Base-by-base conservation (phyloP, 1,284 basidiomycete genomes). In the Porogramme epimiltina region DNA sequence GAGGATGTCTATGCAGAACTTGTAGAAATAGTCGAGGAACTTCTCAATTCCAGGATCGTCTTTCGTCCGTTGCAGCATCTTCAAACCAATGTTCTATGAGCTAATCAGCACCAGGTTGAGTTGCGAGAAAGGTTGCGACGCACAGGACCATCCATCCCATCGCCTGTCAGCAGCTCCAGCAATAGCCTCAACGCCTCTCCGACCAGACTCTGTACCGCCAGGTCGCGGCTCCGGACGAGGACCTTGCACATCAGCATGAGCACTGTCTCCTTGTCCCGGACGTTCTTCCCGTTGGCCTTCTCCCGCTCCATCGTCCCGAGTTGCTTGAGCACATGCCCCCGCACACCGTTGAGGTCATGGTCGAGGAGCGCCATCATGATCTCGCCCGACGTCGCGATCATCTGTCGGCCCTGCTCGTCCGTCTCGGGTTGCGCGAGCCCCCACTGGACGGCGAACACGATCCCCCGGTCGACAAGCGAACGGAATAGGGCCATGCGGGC, bases 11-110 rank as follows among this genome's bases (percentile, higher is more conserved):
- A 90, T 78, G 65, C 89, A 93, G 41, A 82, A 75, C 69, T 86
- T 87, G 76, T 98, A 99, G 70, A 98, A 95, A 71, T 92, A 93
- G 28, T 94, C 89, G 62, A 95, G 75, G 74, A 96, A 99, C 52
- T 84, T 83, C 67, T 97, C 91, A 16, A 86, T 86, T 48, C 87
- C 80, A n/a, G 88, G 85, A 61, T 95, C 89, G 66, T 95, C 91
- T 70, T 90, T 91, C 49, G 81, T 76, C 23, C 78, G 77, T 52
- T 81, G 73, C 18, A 64, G 49, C 36, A 80, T 64, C 63, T 81
- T 81, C 39, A 70, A 64, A 18, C 66, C 71, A 13, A 58, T 56
- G 51, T 55, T 63, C 43, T 55, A 36, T 3, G 4, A 5, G 9
- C 5, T 16, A 5, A 16, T 13, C 25, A 13, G 13, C 18, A 24